Conservation (phyloP, 2,329 filamentous ascomycete genomes). For the Penicillium thymicola region DNA sequence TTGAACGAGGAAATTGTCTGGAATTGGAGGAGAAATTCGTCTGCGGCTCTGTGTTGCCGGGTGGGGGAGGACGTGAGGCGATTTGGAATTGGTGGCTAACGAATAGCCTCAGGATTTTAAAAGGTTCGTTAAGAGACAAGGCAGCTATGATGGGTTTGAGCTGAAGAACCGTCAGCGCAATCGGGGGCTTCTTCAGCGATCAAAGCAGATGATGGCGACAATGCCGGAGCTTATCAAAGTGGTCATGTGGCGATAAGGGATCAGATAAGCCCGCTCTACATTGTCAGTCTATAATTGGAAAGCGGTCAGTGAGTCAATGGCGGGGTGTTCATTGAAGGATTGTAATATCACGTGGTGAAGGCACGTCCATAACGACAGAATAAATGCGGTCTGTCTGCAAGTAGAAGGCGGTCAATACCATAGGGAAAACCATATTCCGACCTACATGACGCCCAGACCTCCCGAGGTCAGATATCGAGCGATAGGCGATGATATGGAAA, state of each 20-base stretch:
- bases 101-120: background rate
- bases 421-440: conserved; percentile 10
- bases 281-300: background rate
- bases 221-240: background rate
- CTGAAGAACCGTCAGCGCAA: background rate
- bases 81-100: background rate
- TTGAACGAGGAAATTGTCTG: background rate
- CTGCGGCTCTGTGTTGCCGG: background rate
- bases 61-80: background rate
- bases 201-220: background rate
- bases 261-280: background rate
- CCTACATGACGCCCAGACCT: conserved; percentile 19
- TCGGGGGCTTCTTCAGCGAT: background rate
- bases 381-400: background rate
- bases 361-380: background rate
- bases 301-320: background rate
- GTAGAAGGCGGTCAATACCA: conserved; percentile 10
- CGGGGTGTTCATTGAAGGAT: background rate
- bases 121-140: too few species aligned
- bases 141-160: background rate
- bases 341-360: background rate
- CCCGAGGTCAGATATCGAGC: conserved; percentile 9
- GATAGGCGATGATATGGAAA: conserved; percentile 24
- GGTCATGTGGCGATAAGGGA: background rate
- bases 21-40: background rate